Conservation (phyloP, 148 eudicot genomes). For the Rhododendron henanense region DNA sequence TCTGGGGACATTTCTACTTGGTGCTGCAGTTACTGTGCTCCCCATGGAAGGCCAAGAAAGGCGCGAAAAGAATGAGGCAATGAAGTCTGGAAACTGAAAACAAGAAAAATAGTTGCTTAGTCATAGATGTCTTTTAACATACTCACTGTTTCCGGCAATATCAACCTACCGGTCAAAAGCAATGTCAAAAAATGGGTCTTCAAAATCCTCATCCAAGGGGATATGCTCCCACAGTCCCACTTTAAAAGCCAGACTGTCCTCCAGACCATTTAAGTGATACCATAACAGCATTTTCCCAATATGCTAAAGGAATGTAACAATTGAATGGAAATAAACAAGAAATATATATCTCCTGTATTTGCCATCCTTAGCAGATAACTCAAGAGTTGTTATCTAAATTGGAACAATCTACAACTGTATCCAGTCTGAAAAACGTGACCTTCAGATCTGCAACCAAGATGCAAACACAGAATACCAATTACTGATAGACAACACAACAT, state of each 20-base stretch:
- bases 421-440: background rate
- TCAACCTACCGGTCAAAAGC: background rate
- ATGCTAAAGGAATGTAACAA: background rate
- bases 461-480: background rate
- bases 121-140: background rate
- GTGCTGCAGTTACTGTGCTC: constrained; percentile 47
- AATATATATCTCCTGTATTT: background rate
- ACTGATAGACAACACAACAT: background rate
- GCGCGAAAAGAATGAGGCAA: constrained; percentile 75
- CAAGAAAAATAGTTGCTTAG: background rate
- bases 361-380: constrained; percentile 1
- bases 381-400: background rate
- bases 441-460: background rate
- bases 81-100: constrained; percentile 72
- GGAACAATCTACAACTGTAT: background rate
- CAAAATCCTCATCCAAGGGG: background rate
- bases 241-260: background rate
- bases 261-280: background rate
- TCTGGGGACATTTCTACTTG: constrained; percentile 51
- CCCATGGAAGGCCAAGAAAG: constrained; percentile 64
- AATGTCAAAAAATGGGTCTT: background rate
- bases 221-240: background rate
- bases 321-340: background rate
- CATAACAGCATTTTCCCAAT: background rate
- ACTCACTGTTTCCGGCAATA: background rate